phyloP scores from a whole-genome alignment of 257 asterid species.

The Solanum sitiens region DNA sequence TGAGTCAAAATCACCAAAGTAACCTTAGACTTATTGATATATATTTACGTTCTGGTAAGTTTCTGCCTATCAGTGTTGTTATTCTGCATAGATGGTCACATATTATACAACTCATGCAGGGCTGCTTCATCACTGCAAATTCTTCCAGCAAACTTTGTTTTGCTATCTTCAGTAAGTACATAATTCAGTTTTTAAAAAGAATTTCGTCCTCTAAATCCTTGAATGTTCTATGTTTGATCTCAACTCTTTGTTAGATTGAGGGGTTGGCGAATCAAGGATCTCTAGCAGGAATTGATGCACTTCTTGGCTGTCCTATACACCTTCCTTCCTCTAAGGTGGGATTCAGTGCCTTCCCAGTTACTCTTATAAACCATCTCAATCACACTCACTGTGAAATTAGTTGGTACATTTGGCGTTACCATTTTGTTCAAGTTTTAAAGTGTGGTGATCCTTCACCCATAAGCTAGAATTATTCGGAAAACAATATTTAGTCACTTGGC shows the following conservation, averaged over 20 bases:
- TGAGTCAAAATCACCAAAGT: neutral
- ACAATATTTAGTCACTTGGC: neutral
- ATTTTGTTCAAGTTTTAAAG: neutral
- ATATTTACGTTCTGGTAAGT: neutral
- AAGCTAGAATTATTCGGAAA: neutral
- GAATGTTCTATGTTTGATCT: neutral
- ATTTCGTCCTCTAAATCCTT: conserved; percentile 2
- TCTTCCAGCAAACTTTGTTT: conserved; percentile 62
- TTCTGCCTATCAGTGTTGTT: neutral
- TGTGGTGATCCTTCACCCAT: neutral
- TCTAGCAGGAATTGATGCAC: conserved; percentile 86
- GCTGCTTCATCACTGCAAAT: conserved; percentile 55
- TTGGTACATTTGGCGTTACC: neutral
- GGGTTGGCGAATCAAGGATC: conserved; percentile 70
- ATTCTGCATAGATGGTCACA: neutral
- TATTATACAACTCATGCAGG: conserved; percentile 25
- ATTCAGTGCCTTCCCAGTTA: neutral
- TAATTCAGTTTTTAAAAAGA: neutral
- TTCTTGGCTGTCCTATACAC: conserved; percentile 85
- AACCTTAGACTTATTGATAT: neutral
- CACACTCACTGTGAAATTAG: neutral
- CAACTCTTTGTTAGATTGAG: conserved; percentile 46
- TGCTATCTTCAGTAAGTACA: conserved; percentile 63
- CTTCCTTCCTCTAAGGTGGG: conserved; percentile 84
- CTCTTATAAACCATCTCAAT: neutral